A percentile compares a stretch with the other conserved stretches of the same genome.
These are phyloP conservation scores for Aspergillus kassunensis DNA, from an alignment of 495 filamentous ascomycete genomes.

Conservation along the genomic window DNA sequence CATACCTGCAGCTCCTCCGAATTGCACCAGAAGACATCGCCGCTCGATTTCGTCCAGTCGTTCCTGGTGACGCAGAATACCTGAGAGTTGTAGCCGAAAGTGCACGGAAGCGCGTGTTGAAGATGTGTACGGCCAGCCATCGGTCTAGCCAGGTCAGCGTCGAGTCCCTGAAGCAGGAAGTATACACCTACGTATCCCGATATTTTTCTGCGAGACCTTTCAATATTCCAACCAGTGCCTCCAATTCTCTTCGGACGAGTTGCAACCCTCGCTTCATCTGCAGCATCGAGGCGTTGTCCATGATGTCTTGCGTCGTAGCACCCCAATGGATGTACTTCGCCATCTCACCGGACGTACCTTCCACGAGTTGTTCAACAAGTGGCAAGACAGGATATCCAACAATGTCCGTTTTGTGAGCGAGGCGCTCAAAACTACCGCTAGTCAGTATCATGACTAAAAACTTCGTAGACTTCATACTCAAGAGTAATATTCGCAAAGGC, in stretches of 20 bases:
- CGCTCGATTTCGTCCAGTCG: constrained; percentile 35
- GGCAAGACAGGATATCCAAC: constrained; percentile 52
- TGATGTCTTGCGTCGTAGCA: constrained; percentile 53
- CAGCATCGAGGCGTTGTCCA: constrained; percentile 46
- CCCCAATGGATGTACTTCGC: constrained; percentile 54
- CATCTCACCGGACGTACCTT: constrained; percentile 33
- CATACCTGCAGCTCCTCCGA: constrained; percentile 45
- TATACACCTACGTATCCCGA: constrained; percentile 28
- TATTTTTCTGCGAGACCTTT: constrained; percentile 35
- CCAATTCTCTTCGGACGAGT: constrained; percentile 35
- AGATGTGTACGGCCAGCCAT: constrained; percentile 52
- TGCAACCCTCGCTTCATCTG: constrained; percentile 45
- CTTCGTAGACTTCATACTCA: constrained; percentile 13
- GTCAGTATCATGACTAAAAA: not conserved
- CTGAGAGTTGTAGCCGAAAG: constrained; percentile 47
- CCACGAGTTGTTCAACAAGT: constrained; percentile 41
- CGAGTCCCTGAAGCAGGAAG: not conserved
- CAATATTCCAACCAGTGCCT: constrained; percentile 31
- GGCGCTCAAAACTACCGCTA: constrained; percentile 23
- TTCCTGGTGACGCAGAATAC: constrained; percentile 40
- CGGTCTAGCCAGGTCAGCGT: constrained; percentile 16
- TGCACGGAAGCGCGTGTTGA: constrained; percentile 49
- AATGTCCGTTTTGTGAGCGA: constrained; percentile 47
- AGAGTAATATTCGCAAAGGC: constrained; percentile 26
- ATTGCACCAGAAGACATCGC: constrained; percentile 41